These are phyloP conservation scores for Populus hybrid DNA, from an alignment of 441 rosid species.

Conservation along the genomic window DNA sequence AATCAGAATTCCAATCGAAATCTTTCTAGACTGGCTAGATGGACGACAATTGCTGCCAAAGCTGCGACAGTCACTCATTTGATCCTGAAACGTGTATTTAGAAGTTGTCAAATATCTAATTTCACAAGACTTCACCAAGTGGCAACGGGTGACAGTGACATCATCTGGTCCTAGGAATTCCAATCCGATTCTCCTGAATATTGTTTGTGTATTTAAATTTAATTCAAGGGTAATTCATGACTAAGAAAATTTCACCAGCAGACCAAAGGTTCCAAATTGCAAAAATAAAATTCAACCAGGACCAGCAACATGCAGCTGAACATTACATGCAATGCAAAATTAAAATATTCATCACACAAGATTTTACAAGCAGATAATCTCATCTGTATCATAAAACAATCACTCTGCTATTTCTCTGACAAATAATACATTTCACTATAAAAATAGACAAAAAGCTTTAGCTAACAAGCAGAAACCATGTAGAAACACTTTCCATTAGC, in stretches of 20 bases:
- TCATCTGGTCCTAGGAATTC: not conserved
- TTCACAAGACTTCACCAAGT: not conserved
- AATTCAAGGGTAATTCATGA: not conserved
- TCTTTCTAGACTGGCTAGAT: constrained; percentile 73
- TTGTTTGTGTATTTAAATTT: not conserved
- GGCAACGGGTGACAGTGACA: not conserved
- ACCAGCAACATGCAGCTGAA: not conserved
- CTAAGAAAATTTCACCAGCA: not conserved
- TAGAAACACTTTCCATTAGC: not conserved
- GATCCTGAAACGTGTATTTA: constrained; percentile 42
- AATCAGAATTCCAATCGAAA: constrained; percentile 69
- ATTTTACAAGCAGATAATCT: not conserved
- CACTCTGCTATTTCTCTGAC: not conserved
- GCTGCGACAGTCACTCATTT: constrained; percentile 50
- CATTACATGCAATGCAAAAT: not conserved
- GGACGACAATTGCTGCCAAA: constrained; percentile 50
- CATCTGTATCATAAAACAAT: not conserved
- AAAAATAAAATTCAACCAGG: not conserved
- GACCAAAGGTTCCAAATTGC: not conserved
- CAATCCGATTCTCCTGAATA: not conserved
- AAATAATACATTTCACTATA: not conserved
- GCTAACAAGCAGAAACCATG: not conserved
- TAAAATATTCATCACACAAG: not conserved
- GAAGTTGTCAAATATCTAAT: not conserved
- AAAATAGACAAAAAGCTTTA: not conserved